A percentile compares a stretch with the other conserved stretches of the same genome.
Evolutionary conservation across 2,329 filamentous ascomycete species (phyloP).

Genomic region (Xylariaceae sp.): DNA sequence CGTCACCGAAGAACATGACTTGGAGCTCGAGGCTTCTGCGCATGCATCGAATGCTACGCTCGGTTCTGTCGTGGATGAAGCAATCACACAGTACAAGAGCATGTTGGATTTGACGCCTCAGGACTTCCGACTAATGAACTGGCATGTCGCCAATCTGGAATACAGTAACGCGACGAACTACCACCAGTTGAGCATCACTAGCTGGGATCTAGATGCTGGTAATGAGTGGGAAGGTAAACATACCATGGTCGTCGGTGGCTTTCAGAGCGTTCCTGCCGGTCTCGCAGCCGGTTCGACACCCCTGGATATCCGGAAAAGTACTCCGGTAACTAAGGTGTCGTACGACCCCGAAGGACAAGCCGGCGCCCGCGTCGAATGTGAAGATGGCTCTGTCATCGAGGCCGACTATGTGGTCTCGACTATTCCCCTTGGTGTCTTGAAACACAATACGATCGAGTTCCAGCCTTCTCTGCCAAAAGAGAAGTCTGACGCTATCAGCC

Average conservation of each 20-base stretch:
- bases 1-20: conserved; percentile 56
- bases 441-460: conserved; percentile 76
- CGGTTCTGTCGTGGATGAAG: conserved; percentile 85
- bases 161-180: conserved; percentile 94
- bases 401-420: conserved; percentile 93
- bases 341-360: conserved; percentile 51
- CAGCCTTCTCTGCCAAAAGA: conserved; percentile 83
- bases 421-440: conserved; percentile 84
- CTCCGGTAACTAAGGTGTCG: conserved; percentile 64
- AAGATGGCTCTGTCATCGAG: conserved; percentile 68
- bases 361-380: conserved; percentile 63
- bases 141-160: conserved; percentile 97
- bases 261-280: conserved; percentile 87
- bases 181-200: conserved; percentile 76
- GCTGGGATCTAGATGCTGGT: conserved; percentile 96
- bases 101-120: conserved; percentile 78
- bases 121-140: conserved; percentile 88
- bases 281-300: conserved; percentile 70
- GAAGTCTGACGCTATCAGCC: conserved; percentile 74
- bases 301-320: conserved; percentile 70
- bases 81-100: conserved; percentile 79
- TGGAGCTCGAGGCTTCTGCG: conserved; percentile 66
- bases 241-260: conserved; percentile 88
- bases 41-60: conserved; percentile 65
- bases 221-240: conserved; percentile 97